phyloP scores from a whole-genome alignment of 106 monocot genomes.

The Posidonia australis region DNA sequence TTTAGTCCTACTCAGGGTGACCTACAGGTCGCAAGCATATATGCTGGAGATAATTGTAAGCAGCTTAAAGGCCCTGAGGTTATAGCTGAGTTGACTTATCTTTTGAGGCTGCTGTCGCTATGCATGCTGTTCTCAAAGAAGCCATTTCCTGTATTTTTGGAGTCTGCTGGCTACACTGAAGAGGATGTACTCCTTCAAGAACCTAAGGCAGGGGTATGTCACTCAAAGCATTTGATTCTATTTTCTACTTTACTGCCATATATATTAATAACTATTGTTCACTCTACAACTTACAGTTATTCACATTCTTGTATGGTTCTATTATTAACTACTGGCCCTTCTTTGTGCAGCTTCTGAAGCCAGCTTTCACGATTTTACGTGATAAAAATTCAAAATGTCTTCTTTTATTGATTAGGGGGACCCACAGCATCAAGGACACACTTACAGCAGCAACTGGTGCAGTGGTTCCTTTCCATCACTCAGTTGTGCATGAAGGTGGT shows the following conservation, averaged over 20 bases:
- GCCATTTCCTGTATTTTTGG: conserved; percentile 82
- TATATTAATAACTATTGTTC: no score
- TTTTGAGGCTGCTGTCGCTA: conserved; percentile 63
- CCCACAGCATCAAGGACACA: conserved; percentile 95
- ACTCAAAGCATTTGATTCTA: no score
- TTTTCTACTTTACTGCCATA: no score
- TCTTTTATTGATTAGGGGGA: conserved; percentile 76
- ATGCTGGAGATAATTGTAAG: conserved; percentile 66
- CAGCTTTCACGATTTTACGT: conserved; percentile 75
- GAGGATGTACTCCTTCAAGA: conserved; percentile 82
- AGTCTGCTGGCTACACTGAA: conserved; percentile 59
- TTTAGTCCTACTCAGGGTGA: conserved; percentile 38
- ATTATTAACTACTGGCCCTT: no score
- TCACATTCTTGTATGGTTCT: no score
- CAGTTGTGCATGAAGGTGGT: conserved; percentile 69
- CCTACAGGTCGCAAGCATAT: conserved; percentile 69
- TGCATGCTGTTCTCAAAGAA: conserved; percentile 98
- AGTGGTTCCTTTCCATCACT: conserved; percentile 91
- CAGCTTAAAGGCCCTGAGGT: conserved; percentile 47
- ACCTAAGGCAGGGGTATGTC: conserved; percentile 90
- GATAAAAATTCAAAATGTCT: conserved; percentile 60
- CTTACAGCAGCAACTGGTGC: conserved; percentile 89
- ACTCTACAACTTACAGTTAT: no score
- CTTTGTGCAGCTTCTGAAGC: conserved; percentile 88
- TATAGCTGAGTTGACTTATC: conserved; percentile 48